Conservation (phyloP, 2,329 filamentous ascomycete species). For the Phaeosphaeria sp. region DNA sequence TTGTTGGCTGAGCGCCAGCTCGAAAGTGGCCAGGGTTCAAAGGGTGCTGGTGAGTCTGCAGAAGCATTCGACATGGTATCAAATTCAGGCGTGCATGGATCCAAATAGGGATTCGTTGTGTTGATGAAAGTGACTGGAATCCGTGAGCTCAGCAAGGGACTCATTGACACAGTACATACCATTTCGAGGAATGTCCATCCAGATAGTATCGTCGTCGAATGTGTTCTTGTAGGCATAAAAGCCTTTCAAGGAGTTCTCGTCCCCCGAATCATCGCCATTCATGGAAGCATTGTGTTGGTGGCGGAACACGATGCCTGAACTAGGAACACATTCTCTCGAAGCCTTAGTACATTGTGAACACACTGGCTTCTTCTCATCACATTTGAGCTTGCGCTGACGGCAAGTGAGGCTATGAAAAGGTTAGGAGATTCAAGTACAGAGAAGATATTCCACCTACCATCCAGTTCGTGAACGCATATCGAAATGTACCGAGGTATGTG, state of each 20-base stretch:
- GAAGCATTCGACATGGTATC: conserved; percentile 41
- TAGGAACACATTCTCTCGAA: conserved; percentile 65
- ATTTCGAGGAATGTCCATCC: conserved; percentile 67
- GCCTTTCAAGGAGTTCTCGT: conserved; percentile 59
- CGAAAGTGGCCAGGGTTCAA: conserved; percentile 32
- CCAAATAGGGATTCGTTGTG: conserved; percentile 67
- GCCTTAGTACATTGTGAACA: conserved; percentile 69
- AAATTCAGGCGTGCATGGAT: conserved; percentile 48
- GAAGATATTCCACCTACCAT: conserved; percentile 37
- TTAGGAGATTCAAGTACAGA: conserved; percentile 11
- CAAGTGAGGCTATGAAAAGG: conserved; percentile 54
- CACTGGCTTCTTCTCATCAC: conserved; percentile 66
- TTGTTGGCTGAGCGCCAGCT: conserved; percentile 38
- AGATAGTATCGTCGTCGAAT: conserved; percentile 65
- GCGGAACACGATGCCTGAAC: conserved; percentile 69
- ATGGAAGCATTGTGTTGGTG: conserved; percentile 74
- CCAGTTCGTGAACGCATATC: conserved; percentile 50
- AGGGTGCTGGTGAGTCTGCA: conserved; percentile 39
- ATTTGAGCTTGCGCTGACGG: conserved; percentile 68
- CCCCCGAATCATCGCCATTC: conserved; percentile 59
- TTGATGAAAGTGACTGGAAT: conserved; percentile 65
- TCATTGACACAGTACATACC: conserved; percentile 46
- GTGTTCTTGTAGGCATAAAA: conserved; percentile 73
- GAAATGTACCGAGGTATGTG: conserved; percentile 16
- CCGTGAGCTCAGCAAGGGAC: conserved; percentile 6